phyloP scores from a whole-genome alignment of 257 asterid species.

The Leptodermis oblonga region DNA sequence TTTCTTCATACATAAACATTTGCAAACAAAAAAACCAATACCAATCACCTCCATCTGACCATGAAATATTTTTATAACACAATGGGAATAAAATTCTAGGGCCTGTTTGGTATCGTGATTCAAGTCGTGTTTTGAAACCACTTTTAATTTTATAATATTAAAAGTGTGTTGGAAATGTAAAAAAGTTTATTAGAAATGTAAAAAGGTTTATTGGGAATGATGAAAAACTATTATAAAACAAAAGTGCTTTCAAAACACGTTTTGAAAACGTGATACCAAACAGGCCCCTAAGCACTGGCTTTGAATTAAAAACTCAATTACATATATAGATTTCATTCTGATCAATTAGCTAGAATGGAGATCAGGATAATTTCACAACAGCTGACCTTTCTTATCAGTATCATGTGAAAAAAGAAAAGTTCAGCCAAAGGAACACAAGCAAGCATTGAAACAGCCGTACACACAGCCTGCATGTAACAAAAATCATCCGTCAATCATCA shows the following conservation, averaged over 20 bases:
- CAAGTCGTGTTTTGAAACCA: no score
- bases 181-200: no score
- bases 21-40: not conserved
- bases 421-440: constrained; percentile 95
- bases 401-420: constrained; percentile 98
- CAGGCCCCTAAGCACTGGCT: no score
- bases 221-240: no score
- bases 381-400: constrained; percentile 79
- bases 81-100: not conserved
- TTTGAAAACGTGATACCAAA: no score
- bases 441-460: constrained; percentile 83
- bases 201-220: no score
- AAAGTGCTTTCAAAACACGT: no score
- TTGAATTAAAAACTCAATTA: not conserved
- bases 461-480: constrained; percentile 60
- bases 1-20: not conserved
- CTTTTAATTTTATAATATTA: no score
- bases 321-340: not conserved
- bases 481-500: not conserved
- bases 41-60: not conserved
- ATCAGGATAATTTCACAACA: constrained; percentile 11
- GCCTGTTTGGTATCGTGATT: no score
- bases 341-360: not conserved
- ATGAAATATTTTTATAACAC: not conserved
- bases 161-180: no score